Conservation (phyloP, 345 rosid genomes). For the Gossypium mustelinum region DNA sequence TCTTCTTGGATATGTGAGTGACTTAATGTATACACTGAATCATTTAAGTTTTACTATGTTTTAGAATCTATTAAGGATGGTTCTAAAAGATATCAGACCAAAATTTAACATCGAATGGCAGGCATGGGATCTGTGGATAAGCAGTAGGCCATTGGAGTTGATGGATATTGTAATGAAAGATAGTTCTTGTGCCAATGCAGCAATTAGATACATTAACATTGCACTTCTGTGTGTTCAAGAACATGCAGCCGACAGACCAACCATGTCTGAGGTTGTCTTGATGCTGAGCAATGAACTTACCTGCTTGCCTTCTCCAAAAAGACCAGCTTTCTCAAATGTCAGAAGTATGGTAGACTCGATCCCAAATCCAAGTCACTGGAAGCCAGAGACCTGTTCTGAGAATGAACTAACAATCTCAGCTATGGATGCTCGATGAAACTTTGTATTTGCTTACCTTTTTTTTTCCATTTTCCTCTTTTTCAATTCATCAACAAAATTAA, state of each 20-base stretch:
- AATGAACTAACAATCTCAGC: constrained; percentile 1
- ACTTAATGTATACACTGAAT: not conserved
- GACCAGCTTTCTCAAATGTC: not conserved
- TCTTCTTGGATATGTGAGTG: constrained; percentile 4
- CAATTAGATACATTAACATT: not conserved
- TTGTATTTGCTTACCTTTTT: not conserved
- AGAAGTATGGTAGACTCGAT: not conserved
- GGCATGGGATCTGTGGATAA: constrained; percentile 9
- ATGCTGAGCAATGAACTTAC: not conserved
- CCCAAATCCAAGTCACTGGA: not conserved
- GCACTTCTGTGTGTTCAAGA: constrained; percentile 2
- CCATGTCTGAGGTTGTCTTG: not conserved
- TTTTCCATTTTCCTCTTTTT: too few relatives aligned
- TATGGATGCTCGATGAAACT: constrained; percentile 1
- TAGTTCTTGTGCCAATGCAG: not conserved
- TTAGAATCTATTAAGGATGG: too few relatives aligned
- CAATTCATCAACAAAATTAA: too few relatives aligned
- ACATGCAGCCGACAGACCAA: not conserved
- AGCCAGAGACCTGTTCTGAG: not conserved
- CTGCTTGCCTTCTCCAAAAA: not conserved
- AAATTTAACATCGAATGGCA: not conserved
- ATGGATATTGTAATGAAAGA: not conserved
- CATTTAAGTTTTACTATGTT: too few relatives aligned
- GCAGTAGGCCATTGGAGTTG: not conserved
- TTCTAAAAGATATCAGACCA: not conserved